Conservation (phyloP, 225 moss, liverwort and hornwort species). For the Neckera pumila region DNA sequence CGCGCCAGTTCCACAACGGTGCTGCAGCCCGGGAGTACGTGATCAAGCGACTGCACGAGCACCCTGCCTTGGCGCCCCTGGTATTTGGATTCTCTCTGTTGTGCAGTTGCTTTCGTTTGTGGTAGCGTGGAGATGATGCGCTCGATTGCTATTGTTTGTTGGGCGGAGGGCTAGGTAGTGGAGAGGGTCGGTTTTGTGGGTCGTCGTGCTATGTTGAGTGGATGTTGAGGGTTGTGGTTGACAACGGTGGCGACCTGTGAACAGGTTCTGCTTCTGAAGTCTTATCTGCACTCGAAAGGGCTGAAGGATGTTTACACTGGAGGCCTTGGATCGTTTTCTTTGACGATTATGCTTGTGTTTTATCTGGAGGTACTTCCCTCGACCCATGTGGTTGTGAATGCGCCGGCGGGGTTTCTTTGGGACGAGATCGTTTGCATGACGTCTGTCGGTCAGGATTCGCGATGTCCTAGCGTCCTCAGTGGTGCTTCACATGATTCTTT, state of each 20-base stretch:
- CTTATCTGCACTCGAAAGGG: slow-evolving; percentile 70
- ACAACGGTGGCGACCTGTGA: neutral
- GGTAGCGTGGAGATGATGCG: neutral
- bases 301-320: slow-evolving; percentile 95
- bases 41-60: slow-evolving; percentile 68
- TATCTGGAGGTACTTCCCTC: slow-evolving; percentile 66
- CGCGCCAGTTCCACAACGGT: slow-evolving; percentile 86
- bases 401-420: neutral
- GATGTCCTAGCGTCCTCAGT: neutral
- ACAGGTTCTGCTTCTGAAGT: slow-evolving; percentile 89
- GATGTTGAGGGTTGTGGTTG: neutral
- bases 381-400: neutral
- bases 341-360: slow-evolving; percentile 97
- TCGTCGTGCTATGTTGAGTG: neutral
- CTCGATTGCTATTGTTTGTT: neutral
- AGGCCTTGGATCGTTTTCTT: slow-evolving; percentile 95
- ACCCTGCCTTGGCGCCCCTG: slow-evolving; percentile 89
- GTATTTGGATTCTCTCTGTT: slow-evolving; percentile 19
- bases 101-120: neutral
- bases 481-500: neutral
- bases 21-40: slow-evolving; percentile 89
- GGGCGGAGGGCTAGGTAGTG: neutral
- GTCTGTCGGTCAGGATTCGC: neutral
- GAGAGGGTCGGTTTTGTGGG: neutral
- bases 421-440: neutral